A percentile compares a stretch with the other conserved stretches of the same genome.
phyloP scores from a whole-genome alignment of 257 asterid species.

The Salvia hispanica region DNA sequence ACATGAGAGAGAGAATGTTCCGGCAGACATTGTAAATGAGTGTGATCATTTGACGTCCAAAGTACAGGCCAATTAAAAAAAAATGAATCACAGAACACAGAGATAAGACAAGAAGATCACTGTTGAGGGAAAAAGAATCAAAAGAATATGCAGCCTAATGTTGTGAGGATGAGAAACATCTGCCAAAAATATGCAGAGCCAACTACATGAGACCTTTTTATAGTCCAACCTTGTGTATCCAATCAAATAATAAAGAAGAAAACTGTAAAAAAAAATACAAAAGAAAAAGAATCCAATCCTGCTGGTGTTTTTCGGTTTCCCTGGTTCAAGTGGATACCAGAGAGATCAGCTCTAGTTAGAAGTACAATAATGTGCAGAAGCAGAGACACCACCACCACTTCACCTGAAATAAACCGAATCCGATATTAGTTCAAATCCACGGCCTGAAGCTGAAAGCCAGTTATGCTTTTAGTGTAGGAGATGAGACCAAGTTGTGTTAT shows the following conservation, averaged over 20 bases:
- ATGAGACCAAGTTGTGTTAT: neutral
- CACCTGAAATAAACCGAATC: constrained; percentile 45
- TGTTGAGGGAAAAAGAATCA: constrained; percentile 44
- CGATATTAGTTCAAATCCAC: constrained; percentile 15
- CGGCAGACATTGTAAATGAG: no score
- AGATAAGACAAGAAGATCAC: constrained; percentile 17
- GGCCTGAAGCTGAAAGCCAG: no score
- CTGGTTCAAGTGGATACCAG: no score
- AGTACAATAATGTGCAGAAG: constrained; percentile 28
- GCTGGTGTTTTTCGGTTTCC: constrained; percentile 31
- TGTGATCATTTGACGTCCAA: no score
- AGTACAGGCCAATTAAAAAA: no score
- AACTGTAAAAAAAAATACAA: neutral
- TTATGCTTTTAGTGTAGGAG: neutral
- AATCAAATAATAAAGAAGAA: constrained; percentile 17
- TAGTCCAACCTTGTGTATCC: constrained; percentile 33
- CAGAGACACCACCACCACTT: constrained; percentile 28
- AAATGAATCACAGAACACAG: constrained; percentile 26
- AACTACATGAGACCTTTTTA: constrained; percentile 43
- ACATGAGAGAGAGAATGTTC: neutral
- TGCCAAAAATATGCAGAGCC: constrained; percentile 43
- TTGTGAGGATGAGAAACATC: constrained; percentile 31
- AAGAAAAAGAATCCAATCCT: constrained; percentile 21
- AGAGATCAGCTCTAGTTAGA: constrained; percentile 27
- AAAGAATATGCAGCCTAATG: constrained; percentile 42